Base-by-base conservation (phyloP, 805 yeast species). In the Wickerhamiella domercqiae region DNA sequence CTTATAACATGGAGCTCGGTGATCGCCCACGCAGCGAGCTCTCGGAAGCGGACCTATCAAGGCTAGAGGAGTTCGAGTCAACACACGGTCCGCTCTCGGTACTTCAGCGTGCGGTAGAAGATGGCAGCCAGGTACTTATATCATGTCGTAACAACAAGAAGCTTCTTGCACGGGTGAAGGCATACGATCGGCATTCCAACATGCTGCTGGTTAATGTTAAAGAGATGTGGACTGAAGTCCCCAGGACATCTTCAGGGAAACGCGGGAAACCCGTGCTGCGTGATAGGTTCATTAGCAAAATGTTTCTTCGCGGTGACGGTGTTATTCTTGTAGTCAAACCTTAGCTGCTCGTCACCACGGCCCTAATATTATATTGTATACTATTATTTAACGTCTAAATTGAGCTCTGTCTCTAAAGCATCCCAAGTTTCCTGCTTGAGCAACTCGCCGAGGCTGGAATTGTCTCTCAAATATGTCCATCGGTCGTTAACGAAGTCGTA, bases 171-270 rank as follows among this genome's bases (percentile, higher is more conserved):
- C 73, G 81, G 47, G 90, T 90, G 36, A 80, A 80, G 52, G 96
- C 97, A 0, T 90, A 84, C 57, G 99, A 90, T 56, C 75, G 94
- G 53, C 99, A 90, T 59, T 78, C 94, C 45, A 90, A 90, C 57
- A 72, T 90, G 79, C 77, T 90, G 7, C 62, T 90, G 42, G 94
- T 82, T 52, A 82, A 84, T 50, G 96, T 87, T 25, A 83, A 80
- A 55, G 98, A 90, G 59, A 56, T 69, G 53, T 78, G 86, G 86
- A 69, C 73, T 0, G 84, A 75, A 49, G 62, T 62, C 3, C 69
- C 75, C 24, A 63, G 70, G 46, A 70, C 64, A 35, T 64, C 73
- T 47, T 72, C 74, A 36, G 93, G 90, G 4, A 78, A 77, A 51
- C 73, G 71, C 47, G 76, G 78, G 38, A 73, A 77, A 49, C 66